Evolutionary conservation across 2,329 filamentous ascomycete species (phyloP).

Genomic region (Aspergillus sp.): DNA sequence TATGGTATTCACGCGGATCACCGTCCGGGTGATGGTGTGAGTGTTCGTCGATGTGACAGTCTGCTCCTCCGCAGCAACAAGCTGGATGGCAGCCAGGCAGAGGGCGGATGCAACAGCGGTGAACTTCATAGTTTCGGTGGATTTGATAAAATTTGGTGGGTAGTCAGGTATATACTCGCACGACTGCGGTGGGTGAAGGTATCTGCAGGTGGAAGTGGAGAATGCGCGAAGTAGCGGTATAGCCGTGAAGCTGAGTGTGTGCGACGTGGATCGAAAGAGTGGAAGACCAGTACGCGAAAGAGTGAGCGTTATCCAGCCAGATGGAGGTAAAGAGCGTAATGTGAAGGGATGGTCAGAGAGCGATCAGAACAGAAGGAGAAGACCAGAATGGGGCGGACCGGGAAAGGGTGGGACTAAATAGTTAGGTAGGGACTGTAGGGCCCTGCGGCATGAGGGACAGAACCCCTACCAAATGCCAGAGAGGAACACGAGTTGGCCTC

Average conservation of each 20-base stretch:
- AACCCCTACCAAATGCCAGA: neutral
- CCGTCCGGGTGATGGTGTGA: constrained; percentile 42
- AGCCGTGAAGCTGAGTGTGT: neutral
- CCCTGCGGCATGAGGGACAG: no score
- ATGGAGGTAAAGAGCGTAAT: neutral
- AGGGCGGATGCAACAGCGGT: constrained; percentile 30
- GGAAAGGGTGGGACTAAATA: constrained; percentile 6
- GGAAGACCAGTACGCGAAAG: constrained; percentile 17
- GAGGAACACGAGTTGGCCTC: constrained; percentile 4
- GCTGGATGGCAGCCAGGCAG: constrained; percentile 32
- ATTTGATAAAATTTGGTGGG: neutral
- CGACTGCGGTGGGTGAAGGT: neutral
- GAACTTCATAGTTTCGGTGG: constrained; percentile 33
- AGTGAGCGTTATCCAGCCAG: constrained; percentile 21
- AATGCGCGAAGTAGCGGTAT: neutral
- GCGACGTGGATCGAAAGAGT: neutral
- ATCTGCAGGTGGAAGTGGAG: neutral
- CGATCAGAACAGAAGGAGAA: constrained; percentile 15
- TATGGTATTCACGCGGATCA: constrained; percentile 43
- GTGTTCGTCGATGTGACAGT: constrained; percentile 26
- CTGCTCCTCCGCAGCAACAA: constrained; percentile 24
- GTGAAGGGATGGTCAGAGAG: constrained; percentile 28
- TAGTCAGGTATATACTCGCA: neutral
- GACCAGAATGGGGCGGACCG: constrained; percentile 10
- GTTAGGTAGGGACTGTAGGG: no score